Evolutionary conservation across 169 alveolate species (phyloP).

Genomic region (Plasmodium cynomolgi): DNA sequence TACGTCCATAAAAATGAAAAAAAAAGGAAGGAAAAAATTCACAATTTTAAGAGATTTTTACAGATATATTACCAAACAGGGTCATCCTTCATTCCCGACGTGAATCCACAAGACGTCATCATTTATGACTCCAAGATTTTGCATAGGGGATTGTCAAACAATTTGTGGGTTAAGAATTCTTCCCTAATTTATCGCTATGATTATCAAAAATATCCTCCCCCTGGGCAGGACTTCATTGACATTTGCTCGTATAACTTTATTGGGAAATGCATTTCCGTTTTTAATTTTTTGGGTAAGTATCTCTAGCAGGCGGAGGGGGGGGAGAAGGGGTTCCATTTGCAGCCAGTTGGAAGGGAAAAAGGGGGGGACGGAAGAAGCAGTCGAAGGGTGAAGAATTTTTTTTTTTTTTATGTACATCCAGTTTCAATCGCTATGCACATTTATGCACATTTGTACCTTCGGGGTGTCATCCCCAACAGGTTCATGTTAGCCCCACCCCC

Average conservation of each 20-base stretch:
- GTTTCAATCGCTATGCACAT: not conserved
- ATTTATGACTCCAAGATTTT: conserved; percentile 61
- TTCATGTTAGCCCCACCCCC: not conserved
- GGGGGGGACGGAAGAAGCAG: not conserved
- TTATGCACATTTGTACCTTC: not conserved
- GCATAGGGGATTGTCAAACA: conserved; percentile 65
- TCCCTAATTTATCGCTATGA: conserved; percentile 69
- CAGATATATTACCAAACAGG: conserved; percentile 56
- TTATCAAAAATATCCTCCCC: conserved; percentile 63
- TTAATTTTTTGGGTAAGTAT: conserved; percentile 34
- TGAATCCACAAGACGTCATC: conserved; percentile 37
- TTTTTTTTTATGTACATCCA: not conserved
- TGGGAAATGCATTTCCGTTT: conserved; percentile 65
- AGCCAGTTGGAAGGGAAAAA: not conserved
- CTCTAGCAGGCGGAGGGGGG: not conserved
- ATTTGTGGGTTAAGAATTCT: conserved; percentile 62
- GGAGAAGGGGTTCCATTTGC: not conserved
- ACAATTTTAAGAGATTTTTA: conserved; percentile 26
- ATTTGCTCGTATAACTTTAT: conserved; percentile 42
- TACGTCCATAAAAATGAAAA: conserved; percentile 41
- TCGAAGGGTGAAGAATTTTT: not conserved
- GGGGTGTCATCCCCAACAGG: not conserved
- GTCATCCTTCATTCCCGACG: conserved; percentile 60
- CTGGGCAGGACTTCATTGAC: conserved; percentile 71
- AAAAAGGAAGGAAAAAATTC: conserved; percentile 2